phyloP scores from a whole-genome alignment of 257 asterid genomes.

The Datura wrightii region DNA sequence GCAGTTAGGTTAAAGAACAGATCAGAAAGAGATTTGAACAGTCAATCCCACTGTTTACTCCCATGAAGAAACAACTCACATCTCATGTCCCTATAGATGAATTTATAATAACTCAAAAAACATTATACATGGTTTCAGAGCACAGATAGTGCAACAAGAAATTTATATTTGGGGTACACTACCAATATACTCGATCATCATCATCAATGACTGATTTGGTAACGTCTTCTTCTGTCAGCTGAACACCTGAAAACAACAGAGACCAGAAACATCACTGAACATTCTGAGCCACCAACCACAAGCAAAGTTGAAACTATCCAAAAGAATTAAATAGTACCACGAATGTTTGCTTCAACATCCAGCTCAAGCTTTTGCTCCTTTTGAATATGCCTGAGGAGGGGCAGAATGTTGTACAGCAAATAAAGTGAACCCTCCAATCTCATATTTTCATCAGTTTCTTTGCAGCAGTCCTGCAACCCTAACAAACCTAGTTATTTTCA shows the following conservation, averaged over 20 bases:
- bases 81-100: neutral
- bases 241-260: conserved; percentile 52
- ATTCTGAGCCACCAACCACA: conserved; percentile 25
- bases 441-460: conserved; percentile 50
- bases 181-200: conserved; percentile 77
- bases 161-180: conserved; percentile 33
- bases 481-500: conserved; percentile 27
- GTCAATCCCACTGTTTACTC: conserved; percentile 21
- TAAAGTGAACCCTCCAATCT: conserved; percentile 59
- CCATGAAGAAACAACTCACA: conserved; percentile 19
- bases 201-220: conserved; percentile 52
- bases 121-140: conserved; percentile 4
- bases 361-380: conserved; percentile 66
- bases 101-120: neutral
- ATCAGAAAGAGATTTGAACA: conserved; percentile 22
- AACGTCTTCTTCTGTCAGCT: conserved; percentile 59
- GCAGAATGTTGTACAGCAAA: conserved; percentile 64
- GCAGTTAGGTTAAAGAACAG: conserved; percentile 16
- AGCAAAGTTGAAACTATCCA: conserved; percentile 25
- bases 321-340: conserved; percentile 46
- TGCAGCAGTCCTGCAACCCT: conserved; percentile 42
- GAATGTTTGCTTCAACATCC: conserved; percentile 55
- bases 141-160: neutral
- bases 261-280: conserved; percentile 32
- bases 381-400: conserved; percentile 67